These are phyloP conservation scores for Rhododendron molle DNA, from an alignment of 148 eudicot species.

Conservation along the genomic window DNA sequence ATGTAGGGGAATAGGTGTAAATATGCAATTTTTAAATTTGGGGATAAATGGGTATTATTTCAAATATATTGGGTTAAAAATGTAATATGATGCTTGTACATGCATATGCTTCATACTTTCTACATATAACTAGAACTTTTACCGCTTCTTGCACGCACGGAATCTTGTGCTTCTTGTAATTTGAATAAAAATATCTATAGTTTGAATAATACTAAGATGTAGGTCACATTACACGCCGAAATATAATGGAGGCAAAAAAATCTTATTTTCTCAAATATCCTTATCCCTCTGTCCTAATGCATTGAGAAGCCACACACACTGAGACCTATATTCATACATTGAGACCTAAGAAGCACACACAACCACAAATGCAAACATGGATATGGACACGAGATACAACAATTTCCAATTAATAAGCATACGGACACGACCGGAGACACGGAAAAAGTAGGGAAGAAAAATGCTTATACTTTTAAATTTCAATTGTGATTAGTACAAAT, in stretches of 20 bases:
- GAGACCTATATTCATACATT: background rate
- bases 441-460: background rate
- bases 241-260: background rate
- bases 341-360: background rate
- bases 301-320: background rate
- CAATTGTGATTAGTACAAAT: background rate
- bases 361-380: background rate
- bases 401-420: background rate
- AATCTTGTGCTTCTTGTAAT: too few relatives aligned
- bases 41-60: too few relatives aligned
- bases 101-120: too few relatives aligned
- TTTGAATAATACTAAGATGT: background rate
- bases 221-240: background rate
- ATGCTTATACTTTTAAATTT: background rate
- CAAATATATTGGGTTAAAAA: too few relatives aligned
- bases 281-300: background rate
- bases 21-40: too few relatives aligned
- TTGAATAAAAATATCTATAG: too few relatives aligned
- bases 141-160: too few relatives aligned
- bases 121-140: too few relatives aligned
- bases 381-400: background rate
- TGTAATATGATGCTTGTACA: too few relatives aligned
- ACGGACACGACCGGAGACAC: background rate
- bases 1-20: too few relatives aligned
- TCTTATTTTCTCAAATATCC: background rate